These are phyloP conservation scores for Cutaneotrichosporon spelunceum DNA, from an alignment of 1,284 basidiomycete species.

Conservation along the genomic window DNA sequence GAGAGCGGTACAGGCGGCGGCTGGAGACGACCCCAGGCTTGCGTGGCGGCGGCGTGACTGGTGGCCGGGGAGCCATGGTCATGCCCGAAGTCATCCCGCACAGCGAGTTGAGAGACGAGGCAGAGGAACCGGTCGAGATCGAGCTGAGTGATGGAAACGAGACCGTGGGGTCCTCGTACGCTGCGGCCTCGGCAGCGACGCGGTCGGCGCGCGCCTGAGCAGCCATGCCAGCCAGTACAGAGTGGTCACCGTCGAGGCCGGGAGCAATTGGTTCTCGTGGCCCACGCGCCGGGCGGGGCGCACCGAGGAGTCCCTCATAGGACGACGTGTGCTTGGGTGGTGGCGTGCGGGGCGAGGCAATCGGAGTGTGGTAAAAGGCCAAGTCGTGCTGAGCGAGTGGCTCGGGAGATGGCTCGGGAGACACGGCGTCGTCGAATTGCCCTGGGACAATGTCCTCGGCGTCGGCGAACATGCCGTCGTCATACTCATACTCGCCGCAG, in stretches of 20 bases:
- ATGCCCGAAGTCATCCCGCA: not conserved
- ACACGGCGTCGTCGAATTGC: constrained; percentile 13
- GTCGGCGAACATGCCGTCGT: constrained; percentile 18
- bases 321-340: constrained; percentile 1
- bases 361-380: not conserved
- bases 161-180: not conserved
- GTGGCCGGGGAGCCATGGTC: not conserved
- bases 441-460: constrained; percentile 3
- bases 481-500: constrained; percentile 22
- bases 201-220: not conserved
- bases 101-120: constrained; percentile 1
- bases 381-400: not conserved
- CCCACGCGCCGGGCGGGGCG: not conserved
- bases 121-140: not conserved
- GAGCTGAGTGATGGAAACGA: not conserved
- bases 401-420: not conserved
- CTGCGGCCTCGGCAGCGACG: constrained; percentile 6
- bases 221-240: constrained; percentile 7
- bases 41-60: not conserved
- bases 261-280: not conserved
- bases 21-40: constrained; percentile 1
- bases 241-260: constrained; percentile 12
- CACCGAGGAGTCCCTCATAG: not conserved
- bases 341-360: not conserved
- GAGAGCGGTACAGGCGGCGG: not conserved